phyloP scores from a whole-genome alignment of 2,329 filamentous ascomycete genomes.

The Plectosphaerella plurivora region DNA sequence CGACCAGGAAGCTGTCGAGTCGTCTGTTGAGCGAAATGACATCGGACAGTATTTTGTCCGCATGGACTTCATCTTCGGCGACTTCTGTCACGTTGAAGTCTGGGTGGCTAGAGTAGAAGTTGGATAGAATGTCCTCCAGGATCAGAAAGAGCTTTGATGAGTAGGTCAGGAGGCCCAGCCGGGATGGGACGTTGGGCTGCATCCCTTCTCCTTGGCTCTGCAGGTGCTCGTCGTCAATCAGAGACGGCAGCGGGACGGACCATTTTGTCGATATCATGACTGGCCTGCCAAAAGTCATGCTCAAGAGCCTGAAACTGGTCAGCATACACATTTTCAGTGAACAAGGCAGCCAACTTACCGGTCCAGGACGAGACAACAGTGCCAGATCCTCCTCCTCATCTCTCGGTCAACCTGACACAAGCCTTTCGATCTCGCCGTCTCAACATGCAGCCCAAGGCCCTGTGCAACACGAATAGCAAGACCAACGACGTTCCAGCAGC shows the following conservation, averaged over 20 bases:
- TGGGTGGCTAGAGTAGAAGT: conserved; percentile 1
- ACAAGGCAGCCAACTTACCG: conserved; percentile 9
- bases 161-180: conserved; percentile 15
- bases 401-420: conserved; percentile 18
- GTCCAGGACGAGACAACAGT: conserved; percentile 21
- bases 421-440: conserved; percentile 4
- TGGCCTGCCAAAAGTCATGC: conserved; percentile 22
- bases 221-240: conserved; percentile 24
- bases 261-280: conserved; percentile 12
- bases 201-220: conserved; percentile 12
- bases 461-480: conserved; percentile 23
- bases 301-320: conserved; percentile 10
- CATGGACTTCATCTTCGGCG: background rate
- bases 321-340: background rate
- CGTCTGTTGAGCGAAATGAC: background rate
- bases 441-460: conserved; percentile 18
- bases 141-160: conserved; percentile 14
- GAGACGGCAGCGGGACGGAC: conserved; percentile 11
- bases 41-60: background rate
- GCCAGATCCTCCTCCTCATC: conserved; percentile 24
- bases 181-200: conserved; percentile 17
- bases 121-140: background rate
- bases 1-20: background rate
- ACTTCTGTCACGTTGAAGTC: background rate
- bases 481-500: conserved; percentile 24